Base-by-base conservation (phyloP, 352 stramenopile species). In the Phytophthora sp. region DNA sequence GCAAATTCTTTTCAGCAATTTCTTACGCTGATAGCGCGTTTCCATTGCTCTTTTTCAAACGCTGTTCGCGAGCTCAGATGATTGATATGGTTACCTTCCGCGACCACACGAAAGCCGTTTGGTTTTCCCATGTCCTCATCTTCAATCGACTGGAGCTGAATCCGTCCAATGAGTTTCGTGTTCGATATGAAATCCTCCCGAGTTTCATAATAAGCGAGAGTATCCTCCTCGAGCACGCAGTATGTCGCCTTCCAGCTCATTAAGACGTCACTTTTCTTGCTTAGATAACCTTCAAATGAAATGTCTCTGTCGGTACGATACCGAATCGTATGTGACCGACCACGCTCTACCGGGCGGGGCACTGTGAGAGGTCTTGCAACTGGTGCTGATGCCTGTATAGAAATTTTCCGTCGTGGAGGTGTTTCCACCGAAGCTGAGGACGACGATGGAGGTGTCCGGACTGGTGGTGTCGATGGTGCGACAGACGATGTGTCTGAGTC, bases 41-140 rank as follows among this genome's bases (percentile, higher is more conserved):
- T 91, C 85, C 85, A 94, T 31, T 94, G 85, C 4, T 92, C 83
- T 38, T 89, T 89, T 43, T 94, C 85, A 49, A 92, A 94, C 5
- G 69, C 74, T 15, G 85, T 94, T 15, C 85, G 68, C 5, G 85
- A 94, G 54, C 79, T 89, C 21, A 94, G 34, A 30, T 94, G 85
- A 21, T 86, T 86, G 8, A 80, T 67, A 12, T 84, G 83, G 35
- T 88, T 80, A 1, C 85, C 85, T 59, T 92, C 83, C 0, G 85
- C 89, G 15, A 80, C 56, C 27, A 92, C 62, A 37, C 75, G 72
- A 58, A 94, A 92, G 5, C 83, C 78, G 30, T 92, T 85, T 0
- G 76, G 72, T 41, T 92, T 94, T 15, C 71, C 74, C 26, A 77
- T 77, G 37, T 76, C 59, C 62, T 92, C 86, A 34, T 92, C 80